These are phyloP conservation scores for Clonostachys sp. DNA, from an alignment of 2,329 filamentous ascomycete genomes.

Conservation along the genomic window DNA sequence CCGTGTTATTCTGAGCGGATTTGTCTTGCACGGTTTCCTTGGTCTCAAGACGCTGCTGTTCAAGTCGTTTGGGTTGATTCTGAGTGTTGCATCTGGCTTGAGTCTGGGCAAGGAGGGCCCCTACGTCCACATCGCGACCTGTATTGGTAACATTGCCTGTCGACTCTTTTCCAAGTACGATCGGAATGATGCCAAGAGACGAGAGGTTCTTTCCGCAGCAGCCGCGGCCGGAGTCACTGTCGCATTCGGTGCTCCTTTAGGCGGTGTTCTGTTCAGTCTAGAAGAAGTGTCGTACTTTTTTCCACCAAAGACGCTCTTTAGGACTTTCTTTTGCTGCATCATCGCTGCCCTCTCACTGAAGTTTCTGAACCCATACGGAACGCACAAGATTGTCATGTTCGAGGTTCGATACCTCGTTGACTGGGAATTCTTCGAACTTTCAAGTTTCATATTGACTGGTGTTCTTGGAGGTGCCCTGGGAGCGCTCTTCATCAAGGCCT, in stretches of 20 bases:
- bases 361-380: conserved; percentile 93
- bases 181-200: conserved; percentile 86
- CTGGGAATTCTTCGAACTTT: conserved; percentile 91
- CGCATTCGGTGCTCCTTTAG: conserved; percentile 83
- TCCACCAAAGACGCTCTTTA: conserved; percentile 92
- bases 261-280: conserved; percentile 86
- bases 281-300: conserved; percentile 98
- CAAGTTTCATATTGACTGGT: conserved; percentile 80
- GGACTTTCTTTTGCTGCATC: conserved; percentile 98
- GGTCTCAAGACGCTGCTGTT: conserved; percentile 81
- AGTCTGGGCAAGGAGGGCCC: conserved; percentile 93
- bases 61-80: conserved; percentile 77
- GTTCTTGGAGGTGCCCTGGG: conserved; percentile 79
- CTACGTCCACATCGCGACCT: conserved; percentile 95
- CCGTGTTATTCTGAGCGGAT: conserved; percentile 95
- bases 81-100: conserved; percentile 88
- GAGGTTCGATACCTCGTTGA: conserved; percentile 86
- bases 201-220: conserved; percentile 89
- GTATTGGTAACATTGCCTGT: conserved; percentile 91
- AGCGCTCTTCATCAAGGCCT: conserved; percentile 95
- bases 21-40: conserved; percentile 92
- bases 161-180: conserved; percentile 94
- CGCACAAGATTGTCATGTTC: conserved; percentile 94
- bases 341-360: conserved; percentile 87
- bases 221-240: conserved; percentile 91